A percentile compares a stretch with the other conserved stretches of the same genome.
Evolutionary conservation across 345 rosid species (phyloP).

Genomic region (Boechera divaricarpa): DNA sequence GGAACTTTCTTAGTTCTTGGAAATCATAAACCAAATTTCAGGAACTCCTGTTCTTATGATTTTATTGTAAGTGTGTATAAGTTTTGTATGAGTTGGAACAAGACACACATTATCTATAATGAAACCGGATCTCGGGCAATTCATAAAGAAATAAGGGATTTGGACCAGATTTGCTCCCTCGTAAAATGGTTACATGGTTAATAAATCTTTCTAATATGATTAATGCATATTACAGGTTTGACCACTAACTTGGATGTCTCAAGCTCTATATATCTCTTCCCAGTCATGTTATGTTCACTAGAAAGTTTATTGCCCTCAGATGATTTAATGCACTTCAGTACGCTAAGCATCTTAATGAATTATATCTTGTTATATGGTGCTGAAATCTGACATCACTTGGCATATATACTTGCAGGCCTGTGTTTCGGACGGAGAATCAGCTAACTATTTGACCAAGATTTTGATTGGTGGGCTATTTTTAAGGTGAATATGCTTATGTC

Average conservation of each 20-base stretch:
- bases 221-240: background rate
- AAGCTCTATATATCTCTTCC: slow-evolving; percentile 12
- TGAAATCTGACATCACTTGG: slow-evolving; percentile 25
- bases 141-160: background rate
- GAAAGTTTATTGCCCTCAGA: background rate
- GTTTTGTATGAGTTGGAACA: slow-evolving; percentile 23
- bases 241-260: background rate
- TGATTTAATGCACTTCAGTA: slow-evolving; percentile 22
- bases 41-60: slow-evolving; percentile 3
- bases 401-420: slow-evolving; percentile 70
- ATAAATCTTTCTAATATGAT: background rate
- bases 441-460: slow-evolving; percentile 77
- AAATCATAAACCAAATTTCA: background rate
- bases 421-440: slow-evolving; percentile 84
- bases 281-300: slow-evolving; percentile 24
- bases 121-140: background rate
- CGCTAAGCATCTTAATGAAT: slow-evolving; percentile 27
- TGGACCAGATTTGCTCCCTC: slow-evolving; percentile 6
- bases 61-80: background rate
- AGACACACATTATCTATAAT: slow-evolving; percentile 2
- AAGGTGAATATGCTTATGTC: slow-evolving; percentile 57
- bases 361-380: slow-evolving; percentile 13
- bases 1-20: slow-evolving; percentile 26
- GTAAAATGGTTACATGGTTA: background rate
- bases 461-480: slow-evolving; percentile 82